Evolutionary conservation across 768 basidiomycete species (phyloP), one percentile per base, ranked within the genome.

Genomic region (Suillus plorans): DNA sequence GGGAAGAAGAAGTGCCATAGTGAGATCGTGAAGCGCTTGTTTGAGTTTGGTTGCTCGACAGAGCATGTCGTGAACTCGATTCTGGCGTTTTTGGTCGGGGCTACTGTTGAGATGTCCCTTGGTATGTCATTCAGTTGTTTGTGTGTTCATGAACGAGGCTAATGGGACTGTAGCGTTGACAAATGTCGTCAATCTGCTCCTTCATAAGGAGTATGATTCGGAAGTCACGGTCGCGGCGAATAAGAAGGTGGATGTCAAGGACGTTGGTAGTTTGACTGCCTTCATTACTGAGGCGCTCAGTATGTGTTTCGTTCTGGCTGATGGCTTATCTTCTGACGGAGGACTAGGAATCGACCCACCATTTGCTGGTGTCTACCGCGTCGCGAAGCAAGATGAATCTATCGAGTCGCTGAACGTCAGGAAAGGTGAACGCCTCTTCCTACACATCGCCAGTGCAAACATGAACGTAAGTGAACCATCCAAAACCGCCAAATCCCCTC

Each of bases 211-310:
- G 31, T 73, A 84, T 39, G 71, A 78, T 13, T 71, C 71, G 6
- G 70, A 78, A 9, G 76, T 86, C 66, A 73, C 75, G n/a, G 66
- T 76, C 4, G 71, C 77, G 61, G 41, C 41, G 10, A 78, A 76
- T 16, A 66, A 31, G 64, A 76, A 68, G 14, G 62, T 53, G 9
- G 79, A 78, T 58, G 64, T 72, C 14, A 77, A 78, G 65, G 74
- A 79, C 34, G 75, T 82, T 37, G 71, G 70, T 5, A 67, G 75
- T 41, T 73, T 94, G 18, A 80, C 83, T 62, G 86, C 84, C 34
- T 87, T 85, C 69, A 84, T 86, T 14, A 80, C 82, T 22, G 92
- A 94, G 73, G 89, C 89, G 16, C 73, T 92, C 65, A 85, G 90
- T 91, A 61, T 69, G 89, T 84, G 0, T 20, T 63, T n/a, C 5